Evolutionary conservation across 1,284 basidiomycete genomes (phyloP).

Genomic region (Cryptococcus wingfieldii): DNA sequence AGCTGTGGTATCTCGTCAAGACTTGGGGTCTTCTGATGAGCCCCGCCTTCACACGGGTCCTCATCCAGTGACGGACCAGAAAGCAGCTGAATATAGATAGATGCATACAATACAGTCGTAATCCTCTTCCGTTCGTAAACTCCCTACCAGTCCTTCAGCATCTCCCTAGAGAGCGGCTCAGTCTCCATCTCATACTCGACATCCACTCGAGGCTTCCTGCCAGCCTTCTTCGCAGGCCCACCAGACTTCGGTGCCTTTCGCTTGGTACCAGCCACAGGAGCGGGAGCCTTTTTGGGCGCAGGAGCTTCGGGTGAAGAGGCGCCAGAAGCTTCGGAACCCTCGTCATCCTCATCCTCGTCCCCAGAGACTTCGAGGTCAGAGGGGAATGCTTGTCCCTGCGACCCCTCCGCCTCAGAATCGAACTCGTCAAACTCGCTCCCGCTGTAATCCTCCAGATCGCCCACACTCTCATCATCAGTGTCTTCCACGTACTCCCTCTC

Average conservation of each 20-base stretch:
- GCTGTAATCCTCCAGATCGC: conserved; percentile 59
- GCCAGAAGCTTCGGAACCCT: conserved; percentile 30
- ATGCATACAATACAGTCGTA: conserved; percentile 6
- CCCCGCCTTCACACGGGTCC: too few relatives aligned
- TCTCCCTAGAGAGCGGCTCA: conserved; percentile 58
- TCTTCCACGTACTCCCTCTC: conserved; percentile 74
- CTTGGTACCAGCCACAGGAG: conserved; percentile 36
- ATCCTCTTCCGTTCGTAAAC: neutral
- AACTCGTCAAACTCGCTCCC: conserved; percentile 47
- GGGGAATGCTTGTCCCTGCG: conserved; percentile 43
- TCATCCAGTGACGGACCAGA: neutral
- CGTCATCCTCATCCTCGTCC: conserved; percentile 49
- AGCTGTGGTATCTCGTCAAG: too few relatives aligned
- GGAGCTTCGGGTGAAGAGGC: conserved; percentile 45
- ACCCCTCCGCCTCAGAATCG: conserved; percentile 43
- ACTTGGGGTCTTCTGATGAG: too few relatives aligned
- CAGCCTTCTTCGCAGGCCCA: conserved; percentile 54
- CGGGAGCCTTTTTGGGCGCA: conserved; percentile 10
- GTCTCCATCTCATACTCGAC: conserved; percentile 94
- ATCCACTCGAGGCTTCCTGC: conserved; percentile 66
- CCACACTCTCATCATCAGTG: conserved; percentile 54
- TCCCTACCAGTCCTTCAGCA: conserved; percentile 50
- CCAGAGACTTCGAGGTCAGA: conserved; percentile 46
- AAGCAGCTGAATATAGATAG: neutral
- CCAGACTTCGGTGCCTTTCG: conserved; percentile 52